Evolutionary conservation across 345 rosid species (phyloP).

Genomic region (Carallia brachiata): DNA sequence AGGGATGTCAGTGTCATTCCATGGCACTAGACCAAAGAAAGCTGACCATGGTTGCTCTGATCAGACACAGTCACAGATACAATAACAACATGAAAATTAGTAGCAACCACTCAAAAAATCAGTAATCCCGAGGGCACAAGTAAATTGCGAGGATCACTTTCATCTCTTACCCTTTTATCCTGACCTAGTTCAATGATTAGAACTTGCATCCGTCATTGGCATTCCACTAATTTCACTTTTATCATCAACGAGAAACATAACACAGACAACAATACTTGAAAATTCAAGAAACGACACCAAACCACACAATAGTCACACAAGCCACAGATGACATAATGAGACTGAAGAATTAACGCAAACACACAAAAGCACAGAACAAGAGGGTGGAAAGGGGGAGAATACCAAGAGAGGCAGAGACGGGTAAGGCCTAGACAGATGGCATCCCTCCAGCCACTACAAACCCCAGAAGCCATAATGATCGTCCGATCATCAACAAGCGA

Average conservation of each 20-base stretch:
- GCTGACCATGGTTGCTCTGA: neutral
- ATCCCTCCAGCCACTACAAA: slow-evolving; percentile 93
- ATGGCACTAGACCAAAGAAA: neutral
- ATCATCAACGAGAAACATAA: neutral
- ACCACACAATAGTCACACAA: neutral
- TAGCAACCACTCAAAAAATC: neutral
- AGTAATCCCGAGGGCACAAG: neutral
- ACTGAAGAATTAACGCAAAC: neutral
- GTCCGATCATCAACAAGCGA: slow-evolving; percentile 77
- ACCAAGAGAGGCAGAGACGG: slow-evolving; percentile 81
- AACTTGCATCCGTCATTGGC: neutral
- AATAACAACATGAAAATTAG: neutral
- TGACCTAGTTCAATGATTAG: no score
- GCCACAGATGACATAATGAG: neutral
- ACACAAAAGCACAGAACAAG: neutral
- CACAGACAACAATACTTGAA: neutral
- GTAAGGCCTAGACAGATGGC: slow-evolving; percentile 73
- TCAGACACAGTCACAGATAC: no score
- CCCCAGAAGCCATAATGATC: slow-evolving; percentile 76
- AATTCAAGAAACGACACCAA: neutral
- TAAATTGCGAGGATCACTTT: no score
- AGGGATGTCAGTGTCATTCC: neutral
- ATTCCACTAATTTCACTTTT: neutral
- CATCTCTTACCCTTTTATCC: no score
- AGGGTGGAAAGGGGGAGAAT: slow-evolving; percentile 9